phyloP scores from a whole-genome alignment of 1,139 yeast genomes.

The Scheffersomyces titani region DNA sequence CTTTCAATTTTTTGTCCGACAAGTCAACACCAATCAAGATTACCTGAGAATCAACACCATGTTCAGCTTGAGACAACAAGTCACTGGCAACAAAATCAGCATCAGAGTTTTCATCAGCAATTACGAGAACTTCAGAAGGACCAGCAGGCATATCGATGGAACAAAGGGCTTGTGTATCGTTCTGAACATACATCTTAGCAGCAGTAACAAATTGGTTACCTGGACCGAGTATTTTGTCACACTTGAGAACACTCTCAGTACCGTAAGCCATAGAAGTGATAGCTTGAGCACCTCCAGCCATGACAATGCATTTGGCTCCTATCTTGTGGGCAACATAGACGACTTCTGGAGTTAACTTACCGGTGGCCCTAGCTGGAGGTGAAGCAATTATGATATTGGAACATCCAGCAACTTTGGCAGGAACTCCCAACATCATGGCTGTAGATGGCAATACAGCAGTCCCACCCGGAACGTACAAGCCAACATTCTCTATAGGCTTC shows the following conservation, averaged over 20 bases:
- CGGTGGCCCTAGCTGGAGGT: constrained; percentile 93
- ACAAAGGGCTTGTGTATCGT: constrained; percentile 92
- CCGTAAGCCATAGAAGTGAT: constrained; percentile 99
- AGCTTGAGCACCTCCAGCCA: constrained; percentile 99
- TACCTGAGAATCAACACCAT: constrained; percentile 97
- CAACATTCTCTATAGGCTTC: constrained; percentile 91
- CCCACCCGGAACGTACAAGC: constrained; percentile 97
- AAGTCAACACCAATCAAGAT: constrained; percentile 82
- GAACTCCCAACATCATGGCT: constrained; percentile 97
- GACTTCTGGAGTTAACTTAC: constrained; percentile 93
- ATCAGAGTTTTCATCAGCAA: constrained; percentile 85
- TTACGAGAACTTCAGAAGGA: constrained; percentile 93
- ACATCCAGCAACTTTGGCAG: constrained; percentile 99
- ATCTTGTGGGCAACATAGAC: constrained; percentile 96
- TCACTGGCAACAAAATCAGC: constrained; percentile 97
- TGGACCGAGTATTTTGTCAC: constrained; percentile 96
- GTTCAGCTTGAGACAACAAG: constrained; percentile 96
- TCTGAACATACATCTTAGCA: constrained; percentile 96
- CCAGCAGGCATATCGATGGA: constrained; percentile 99
- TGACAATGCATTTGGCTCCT: constrained; percentile 84
- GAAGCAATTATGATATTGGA: constrained; percentile 91
- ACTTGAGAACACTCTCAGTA: constrained; percentile 86
- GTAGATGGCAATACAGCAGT: constrained; percentile 98
- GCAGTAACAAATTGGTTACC: constrained; percentile 99
- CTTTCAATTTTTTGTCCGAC: constrained; percentile 56